Base-by-base conservation (phyloP, 2,329 filamentous ascomycete genomes). In the Exophiala aquamarina region DNA sequence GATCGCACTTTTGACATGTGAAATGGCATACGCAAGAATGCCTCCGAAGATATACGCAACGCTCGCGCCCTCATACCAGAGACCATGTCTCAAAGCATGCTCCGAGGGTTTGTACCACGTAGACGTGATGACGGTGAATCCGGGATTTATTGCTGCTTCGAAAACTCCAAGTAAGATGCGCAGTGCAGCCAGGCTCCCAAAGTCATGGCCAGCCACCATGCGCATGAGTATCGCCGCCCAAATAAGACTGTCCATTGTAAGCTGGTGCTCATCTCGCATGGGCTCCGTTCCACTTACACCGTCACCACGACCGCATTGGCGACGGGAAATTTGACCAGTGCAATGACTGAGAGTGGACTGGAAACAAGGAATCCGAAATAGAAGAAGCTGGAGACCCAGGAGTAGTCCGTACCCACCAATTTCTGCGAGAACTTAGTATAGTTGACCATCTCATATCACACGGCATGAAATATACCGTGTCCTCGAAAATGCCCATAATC, bases 301-400 rank as follows among this genome's bases (percentile, higher is more conserved):
- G 58, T 61, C 41, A 65, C 63, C 4, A 62, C 61, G 3, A 66
- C 50, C 31, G 62, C 59, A 34, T 66, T 66, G 21, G 70, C 68
- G 72, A 67, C 26, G 21, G 44, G 37, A 32, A 47, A 42, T 34
- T 42, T 47, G 37, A 47, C 35, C 4, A 47, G 35, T 19, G 36
- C 44, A 23, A 47, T 14, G 4, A 38, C 38, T 9, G 44, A 13
- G 1, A 70, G 70, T 43, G 70, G 72, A 32, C 75, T 72, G 2
- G 70, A 70, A 0, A 66, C 57, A 3, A 76, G 7, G 37, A 68
- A 70, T 3, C 68, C 76, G n/a, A 81, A 67, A 49, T 79, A 81
- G 58, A 80, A 81, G 4, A 80, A 73, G 15, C 69, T 75, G 2
- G 75, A 73, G n/a, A 78, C 68, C 75, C 77, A 79, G 37, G 69